Evolutionary conservation across 179 eudicot genomes (phyloP), one percentile per base, ranked within the genome.

Genomic region (Patellifolia procumbens): DNA sequence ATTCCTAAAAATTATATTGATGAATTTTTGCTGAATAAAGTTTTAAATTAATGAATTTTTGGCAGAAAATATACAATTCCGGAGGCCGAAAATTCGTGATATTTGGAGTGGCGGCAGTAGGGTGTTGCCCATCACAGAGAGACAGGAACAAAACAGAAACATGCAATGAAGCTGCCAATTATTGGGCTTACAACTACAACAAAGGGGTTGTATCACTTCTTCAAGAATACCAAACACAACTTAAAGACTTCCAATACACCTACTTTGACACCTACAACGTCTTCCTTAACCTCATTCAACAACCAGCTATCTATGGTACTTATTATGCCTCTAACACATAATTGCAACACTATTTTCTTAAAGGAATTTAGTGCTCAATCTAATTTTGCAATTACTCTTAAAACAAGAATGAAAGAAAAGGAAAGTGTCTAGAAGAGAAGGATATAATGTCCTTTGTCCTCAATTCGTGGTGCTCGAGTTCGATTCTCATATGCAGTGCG

Each of bases 41-140:
- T 9, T 16, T 45, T 46, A 2, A 28, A 20, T 68, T 28, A 2
- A 7, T 15, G 12, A 9, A 32, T 22, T 29, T 70, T 17, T 55
- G 65, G 76, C 87, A 92, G 93, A 46, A 74, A 3, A 70, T 91
- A 65, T 81, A 91, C 11, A 82, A 84, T n/a, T 52, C 84, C 0
- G 97, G 98, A n/a, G 97, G 77, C 1, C 88, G 94, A n/a, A 93
- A 91, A 78, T 88, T 83, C 53, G 78, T 80, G 26, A 32, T 90
- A 26, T 48, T 83, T 2, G 97, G 94, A 19, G 48, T 89, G 2
- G 78, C 85, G 34, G 79, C 88, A 42, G 79, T 93, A 2, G 98
- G 98, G 0, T 93, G 98, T 58, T 83, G 89, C 35, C 98, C 97
- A 15, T 62, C 85, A 20, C 88, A 82, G 69, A 89, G 97, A 78